phyloP scores from a whole-genome alignment of 1,284 basidiomycete species.

The Pisolithus thermaeus region DNA sequence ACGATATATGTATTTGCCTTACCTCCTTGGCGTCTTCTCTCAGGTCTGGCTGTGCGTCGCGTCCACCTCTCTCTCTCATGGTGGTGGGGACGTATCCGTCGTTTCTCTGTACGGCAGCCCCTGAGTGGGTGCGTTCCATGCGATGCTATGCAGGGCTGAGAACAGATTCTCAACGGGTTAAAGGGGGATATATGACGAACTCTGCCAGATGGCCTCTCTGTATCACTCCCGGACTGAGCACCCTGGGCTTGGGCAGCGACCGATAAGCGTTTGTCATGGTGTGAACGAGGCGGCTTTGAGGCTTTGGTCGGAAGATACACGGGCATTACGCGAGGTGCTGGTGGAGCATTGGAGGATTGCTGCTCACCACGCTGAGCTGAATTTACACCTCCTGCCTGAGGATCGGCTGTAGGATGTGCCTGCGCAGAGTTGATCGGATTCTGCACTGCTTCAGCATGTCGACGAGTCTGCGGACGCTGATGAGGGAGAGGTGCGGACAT shows the following conservation, averaged over 20 bases:
- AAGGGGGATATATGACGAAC: conserved; percentile 18
- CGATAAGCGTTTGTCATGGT: conserved; percentile 25
- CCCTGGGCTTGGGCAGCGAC: conserved; percentile 22
- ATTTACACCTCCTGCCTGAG: conserved; percentile 14
- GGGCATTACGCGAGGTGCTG: conserved; percentile 32
- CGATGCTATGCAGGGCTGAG: conserved; percentile 27
- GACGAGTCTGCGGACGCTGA: conserved; percentile 22
- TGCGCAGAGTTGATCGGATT: conserved; percentile 21
- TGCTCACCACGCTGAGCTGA: conserved; percentile 25
- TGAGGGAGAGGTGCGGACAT: conserved; percentile 7
- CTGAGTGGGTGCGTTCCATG: conserved; percentile 28
- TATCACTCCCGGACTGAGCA: conserved; percentile 30
- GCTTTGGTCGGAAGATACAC: conserved; percentile 32
- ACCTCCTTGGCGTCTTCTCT: conserved; percentile 30
- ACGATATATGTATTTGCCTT: not conserved
- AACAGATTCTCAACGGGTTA: conserved; percentile 4
- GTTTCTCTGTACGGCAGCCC: conserved; percentile 26
- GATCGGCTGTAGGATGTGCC: conserved; percentile 13
- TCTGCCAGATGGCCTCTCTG: conserved; percentile 21
- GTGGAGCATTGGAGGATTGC: conserved; percentile 17
- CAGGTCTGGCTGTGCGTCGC: conserved; percentile 14
- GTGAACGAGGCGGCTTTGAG: conserved; percentile 24
- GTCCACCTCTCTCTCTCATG: conserved; percentile 26
- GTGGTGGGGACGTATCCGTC: conserved; percentile 20
- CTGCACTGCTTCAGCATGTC: conserved; percentile 23